A percentile compares a stretch with the other conserved stretches of the same genome.
phyloP scores from a whole-genome alignment of 176 grass and related monocot genomes.

The Oropetium thomaeum region DNA sequence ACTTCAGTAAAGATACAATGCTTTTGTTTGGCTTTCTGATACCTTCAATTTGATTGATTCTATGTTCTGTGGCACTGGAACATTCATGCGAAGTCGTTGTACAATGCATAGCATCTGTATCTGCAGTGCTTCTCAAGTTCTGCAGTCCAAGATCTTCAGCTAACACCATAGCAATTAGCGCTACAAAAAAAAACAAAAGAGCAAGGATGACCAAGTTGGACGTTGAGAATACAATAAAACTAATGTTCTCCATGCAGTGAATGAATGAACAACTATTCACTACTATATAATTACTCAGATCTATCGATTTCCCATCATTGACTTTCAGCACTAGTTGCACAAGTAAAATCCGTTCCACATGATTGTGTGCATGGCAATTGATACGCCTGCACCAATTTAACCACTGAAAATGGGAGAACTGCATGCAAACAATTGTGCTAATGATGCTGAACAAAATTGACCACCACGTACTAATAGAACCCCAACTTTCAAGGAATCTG shows the following conservation, averaged over 20 bases:
- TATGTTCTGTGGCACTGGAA: constrained; percentile 24
- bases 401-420: background rate
- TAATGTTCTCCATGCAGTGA: background rate
- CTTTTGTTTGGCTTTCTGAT: background rate
- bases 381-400: background rate
- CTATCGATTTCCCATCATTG: background rate
- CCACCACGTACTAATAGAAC: background rate
- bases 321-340: background rate
- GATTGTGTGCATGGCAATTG: background rate
- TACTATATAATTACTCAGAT: background rate
- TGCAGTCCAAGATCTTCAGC: constrained; percentile 42
- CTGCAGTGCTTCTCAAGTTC: constrained; percentile 32
- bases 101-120: constrained; percentile 21
- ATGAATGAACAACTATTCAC: background rate
- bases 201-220: background rate
- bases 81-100: constrained; percentile 24
- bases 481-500: background rate
- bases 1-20: background rate
- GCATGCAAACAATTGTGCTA: background rate
- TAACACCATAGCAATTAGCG: constrained; percentile 56
- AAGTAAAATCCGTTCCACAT: background rate
- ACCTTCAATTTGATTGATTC: constrained; percentile 28
- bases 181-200: constrained; percentile 37
- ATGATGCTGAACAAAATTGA: background rate
- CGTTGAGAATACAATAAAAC: background rate